phyloP scores from a whole-genome alignment of 2,329 filamentous ascomycete species.

The Cladosporium austrohemisphaericum region DNA sequence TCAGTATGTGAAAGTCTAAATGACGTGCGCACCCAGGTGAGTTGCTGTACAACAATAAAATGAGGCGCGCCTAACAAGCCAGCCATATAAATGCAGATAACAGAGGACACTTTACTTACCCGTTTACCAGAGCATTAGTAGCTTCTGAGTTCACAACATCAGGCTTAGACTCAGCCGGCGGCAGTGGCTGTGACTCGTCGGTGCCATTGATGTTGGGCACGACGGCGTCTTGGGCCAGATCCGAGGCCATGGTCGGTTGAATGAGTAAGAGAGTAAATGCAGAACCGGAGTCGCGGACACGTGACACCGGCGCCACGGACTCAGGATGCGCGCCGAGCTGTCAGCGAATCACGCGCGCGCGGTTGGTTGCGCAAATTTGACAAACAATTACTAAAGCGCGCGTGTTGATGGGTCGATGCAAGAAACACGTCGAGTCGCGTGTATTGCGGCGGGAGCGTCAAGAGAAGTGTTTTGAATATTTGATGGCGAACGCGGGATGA shows the following conservation, averaged over 20 bases:
- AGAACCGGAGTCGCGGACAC: conserved; percentile 11
- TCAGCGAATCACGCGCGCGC: conserved; percentile 12
- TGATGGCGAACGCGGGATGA: conserved; percentile 12
- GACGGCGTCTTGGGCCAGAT: conserved; percentile 14
- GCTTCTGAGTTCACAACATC: neutral
- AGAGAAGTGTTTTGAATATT: conserved; percentile 12
- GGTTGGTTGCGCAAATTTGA: conserved; percentile 10
- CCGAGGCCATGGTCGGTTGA: conserved; percentile 20
- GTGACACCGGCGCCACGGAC: conserved; percentile 12
- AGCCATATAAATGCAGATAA: too few relatives aligned
- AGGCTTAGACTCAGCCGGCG: neutral
- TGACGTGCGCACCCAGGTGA: too few relatives aligned
- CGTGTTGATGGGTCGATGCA: conserved; percentile 5
- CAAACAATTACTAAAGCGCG: conserved; percentile 14
- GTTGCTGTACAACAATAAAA: too few relatives aligned
- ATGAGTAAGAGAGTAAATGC: conserved; percentile 6
- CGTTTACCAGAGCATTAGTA: conserved; percentile 6
- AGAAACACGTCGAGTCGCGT: conserved; percentile 15
- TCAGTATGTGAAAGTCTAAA: neutral
- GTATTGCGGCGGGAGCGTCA: neutral
- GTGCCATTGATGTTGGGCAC: conserved; percentile 14
- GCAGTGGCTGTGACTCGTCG: conserved; percentile 7
- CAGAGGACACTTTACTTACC: conserved; percentile 2
- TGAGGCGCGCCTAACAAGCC: too few relatives aligned
- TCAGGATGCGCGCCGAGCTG: conserved; percentile 10